phyloP scores from a whole-genome alignment of 495 filamentous ascomycete genomes.

The Penicillium manginii region DNA sequence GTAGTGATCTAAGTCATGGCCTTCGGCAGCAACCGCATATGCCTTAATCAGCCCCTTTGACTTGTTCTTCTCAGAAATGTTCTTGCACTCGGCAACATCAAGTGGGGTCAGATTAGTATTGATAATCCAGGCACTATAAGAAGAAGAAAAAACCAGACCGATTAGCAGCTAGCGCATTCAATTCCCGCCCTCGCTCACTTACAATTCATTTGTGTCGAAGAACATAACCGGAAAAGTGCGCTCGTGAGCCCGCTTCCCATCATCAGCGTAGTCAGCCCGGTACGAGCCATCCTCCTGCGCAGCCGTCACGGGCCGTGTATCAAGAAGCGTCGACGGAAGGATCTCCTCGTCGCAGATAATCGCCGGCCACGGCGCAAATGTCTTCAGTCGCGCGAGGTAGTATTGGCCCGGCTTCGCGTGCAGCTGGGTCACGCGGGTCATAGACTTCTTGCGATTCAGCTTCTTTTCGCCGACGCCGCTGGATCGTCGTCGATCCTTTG shows the following conservation, averaged over 20 bases:
- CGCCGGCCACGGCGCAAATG: conserved; percentile 87
- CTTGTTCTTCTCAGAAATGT: conserved; percentile 70
- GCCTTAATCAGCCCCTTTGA: conserved; percentile 73
- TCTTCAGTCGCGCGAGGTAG: conserved; percentile 85
- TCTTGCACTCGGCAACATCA: conserved; percentile 67
- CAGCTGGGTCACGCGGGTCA: conserved; percentile 67
- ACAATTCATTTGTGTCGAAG: conserved; percentile 93
- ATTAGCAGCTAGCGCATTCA: neutral
- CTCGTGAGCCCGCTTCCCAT: conserved; percentile 78
- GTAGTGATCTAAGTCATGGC: conserved; percentile 72
- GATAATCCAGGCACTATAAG: conserved; percentile 75
- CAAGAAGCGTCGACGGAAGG: conserved; percentile 72
- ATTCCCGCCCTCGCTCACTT: no score
- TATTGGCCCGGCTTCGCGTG: conserved; percentile 84
- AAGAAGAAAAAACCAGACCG: conserved; percentile 17
- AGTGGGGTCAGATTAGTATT: conserved; percentile 78
- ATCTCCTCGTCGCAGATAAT: conserved; percentile 92
- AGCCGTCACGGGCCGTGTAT: conserved; percentile 78
- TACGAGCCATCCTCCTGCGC: conserved; percentile 78
- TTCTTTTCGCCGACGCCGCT: conserved; percentile 69
- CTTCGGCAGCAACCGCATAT: conserved; percentile 71
- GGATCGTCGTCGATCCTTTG: conserved; percentile 68
- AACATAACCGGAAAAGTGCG: conserved; percentile 94
- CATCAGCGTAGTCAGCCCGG: conserved; percentile 80
- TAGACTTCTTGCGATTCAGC: conserved; percentile 82